A percentile compares a stretch with the other conserved stretches of the same genome.
These are phyloP conservation scores for Neurospora sp. DNA, from an alignment of 495 filamentous ascomycete genomes.

Conservation along the genomic window DNA sequence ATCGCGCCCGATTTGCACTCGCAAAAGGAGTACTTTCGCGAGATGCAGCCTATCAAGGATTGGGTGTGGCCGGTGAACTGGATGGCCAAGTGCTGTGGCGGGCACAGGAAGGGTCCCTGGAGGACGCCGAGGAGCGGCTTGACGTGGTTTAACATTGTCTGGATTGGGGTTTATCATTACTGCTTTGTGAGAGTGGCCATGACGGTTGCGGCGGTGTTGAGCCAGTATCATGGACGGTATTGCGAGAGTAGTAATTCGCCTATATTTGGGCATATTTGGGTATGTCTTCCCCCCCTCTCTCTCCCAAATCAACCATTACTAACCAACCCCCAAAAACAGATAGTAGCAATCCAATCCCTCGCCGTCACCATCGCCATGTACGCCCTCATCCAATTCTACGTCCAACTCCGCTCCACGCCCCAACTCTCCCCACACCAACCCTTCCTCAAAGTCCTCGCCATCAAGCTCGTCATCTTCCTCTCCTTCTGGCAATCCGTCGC, in stretches of 20 bases:
- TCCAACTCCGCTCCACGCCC: slow-evolving; percentile 48
- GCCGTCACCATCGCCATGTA: slow-evolving; percentile 86
- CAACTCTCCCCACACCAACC: slow-evolving; percentile 61
- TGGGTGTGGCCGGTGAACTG: slow-evolving; percentile 72
- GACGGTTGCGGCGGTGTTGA: slow-evolving; percentile 67
- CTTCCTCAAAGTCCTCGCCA: slow-evolving; percentile 75
- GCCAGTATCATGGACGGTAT: slow-evolving; percentile 58
- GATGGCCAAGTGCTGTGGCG: slow-evolving; percentile 58
- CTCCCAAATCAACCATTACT: no score
- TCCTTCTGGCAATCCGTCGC: slow-evolving; percentile 82
- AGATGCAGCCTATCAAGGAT: slow-evolving; percentile 46
- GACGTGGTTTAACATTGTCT: slow-evolving; percentile 93
- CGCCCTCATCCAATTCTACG: slow-evolving; percentile 82
- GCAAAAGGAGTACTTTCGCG: slow-evolving; percentile 82
- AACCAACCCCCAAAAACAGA: slow-evolving; percentile 26
- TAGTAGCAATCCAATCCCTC: slow-evolving; percentile 55
- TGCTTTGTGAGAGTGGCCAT: slow-evolving; percentile 79
- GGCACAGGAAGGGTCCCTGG: slow-evolving; percentile 50
- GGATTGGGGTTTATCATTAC: slow-evolving; percentile 82
- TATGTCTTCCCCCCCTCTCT: slow-evolving; percentile 24
- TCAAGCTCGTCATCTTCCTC: slow-evolving; percentile 91
- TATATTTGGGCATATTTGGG: slow-evolving; percentile 76
- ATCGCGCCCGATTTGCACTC: slow-evolving; percentile 68
- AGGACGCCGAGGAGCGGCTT: slow-evolving; percentile 70
- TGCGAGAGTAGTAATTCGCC: slow-evolving; percentile 71